A percentile compares a stretch with the other conserved stretches of the same genome.
Conservation (phyloP, 2,329 filamentous ascomycete genomes). For the Chrysoporthe austroafricana region DNA sequence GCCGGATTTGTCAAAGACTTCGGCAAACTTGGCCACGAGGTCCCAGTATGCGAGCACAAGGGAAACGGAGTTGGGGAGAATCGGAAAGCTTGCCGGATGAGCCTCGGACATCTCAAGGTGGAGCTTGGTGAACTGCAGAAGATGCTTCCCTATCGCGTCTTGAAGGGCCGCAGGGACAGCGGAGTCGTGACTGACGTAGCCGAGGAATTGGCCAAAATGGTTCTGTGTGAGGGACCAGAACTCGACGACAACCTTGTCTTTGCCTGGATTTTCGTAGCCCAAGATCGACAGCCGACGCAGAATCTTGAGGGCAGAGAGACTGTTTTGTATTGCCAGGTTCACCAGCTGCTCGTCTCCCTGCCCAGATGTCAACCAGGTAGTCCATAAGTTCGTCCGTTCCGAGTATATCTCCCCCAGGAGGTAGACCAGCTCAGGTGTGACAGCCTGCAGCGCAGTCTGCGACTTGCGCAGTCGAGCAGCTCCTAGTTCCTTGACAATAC, state of each 20-base stretch:
- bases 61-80: constrained; percentile 77
- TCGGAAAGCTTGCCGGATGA: constrained; percentile 81
- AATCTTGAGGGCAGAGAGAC: constrained; percentile 76
- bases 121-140: constrained; percentile 88
- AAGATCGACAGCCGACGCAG: constrained; percentile 77
- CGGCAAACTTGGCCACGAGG: constrained; percentile 75
- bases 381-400: constrained; percentile 72
- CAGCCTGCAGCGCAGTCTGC: constrained; percentile 74
- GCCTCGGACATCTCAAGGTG: constrained; percentile 82
- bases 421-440: constrained; percentile 83
- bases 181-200: constrained; percentile 62
- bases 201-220: constrained; percentile 78
- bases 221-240: constrained; percentile 81
- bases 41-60: constrained; percentile 86
- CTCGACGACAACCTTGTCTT: constrained; percentile 73
- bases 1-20: constrained; percentile 68
- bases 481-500: constrained; percentile 88
- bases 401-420: constrained; percentile 79
- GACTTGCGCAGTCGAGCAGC: constrained; percentile 77
- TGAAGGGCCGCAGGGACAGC: constrained; percentile 57
- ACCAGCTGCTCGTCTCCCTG: constrained; percentile 62
- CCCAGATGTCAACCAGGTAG: constrained; percentile 59
- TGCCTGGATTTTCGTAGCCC: constrained; percentile 83
- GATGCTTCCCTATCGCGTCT: constrained; percentile 77
- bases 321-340: constrained; percentile 72